A percentile compares a stretch with the other conserved stretches of the same genome.
Conservation (phyloP, 2,329 filamentous ascomycete species). For the Xylaria digitata region DNA sequence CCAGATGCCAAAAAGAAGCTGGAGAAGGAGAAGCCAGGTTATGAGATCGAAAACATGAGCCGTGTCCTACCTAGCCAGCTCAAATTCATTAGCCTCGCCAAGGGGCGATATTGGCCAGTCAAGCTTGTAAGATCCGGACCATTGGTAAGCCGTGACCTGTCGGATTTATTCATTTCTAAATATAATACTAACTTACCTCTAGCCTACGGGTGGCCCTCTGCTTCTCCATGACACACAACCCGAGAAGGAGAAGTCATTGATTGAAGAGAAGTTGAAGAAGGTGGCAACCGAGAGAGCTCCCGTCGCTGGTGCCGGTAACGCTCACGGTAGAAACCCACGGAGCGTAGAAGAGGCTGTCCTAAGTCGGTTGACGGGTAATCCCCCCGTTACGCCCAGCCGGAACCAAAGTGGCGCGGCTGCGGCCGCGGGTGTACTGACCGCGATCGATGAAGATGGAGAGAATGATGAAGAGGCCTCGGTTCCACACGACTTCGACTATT, state of each 20-base stretch:
- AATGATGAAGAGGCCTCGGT: slow-evolving; percentile 76
- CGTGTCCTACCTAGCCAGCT: slow-evolving; percentile 91
- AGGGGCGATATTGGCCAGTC: slow-evolving; percentile 91
- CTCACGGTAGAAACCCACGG: slow-evolving; percentile 43
- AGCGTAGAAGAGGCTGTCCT: slow-evolving; percentile 51
- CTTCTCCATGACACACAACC: slow-evolving; percentile 88
- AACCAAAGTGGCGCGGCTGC: slow-evolving; percentile 69
- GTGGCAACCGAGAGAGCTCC: slow-evolving; percentile 71
- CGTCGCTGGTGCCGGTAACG: slow-evolving; percentile 56
- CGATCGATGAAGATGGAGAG: slow-evolving; percentile 86
- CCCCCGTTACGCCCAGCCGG: slow-evolving; percentile 41
- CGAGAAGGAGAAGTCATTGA: slow-evolving; percentile 78
- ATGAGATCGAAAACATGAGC: slow-evolving; percentile 97
- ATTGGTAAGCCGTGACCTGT: slow-evolving; percentile 66
- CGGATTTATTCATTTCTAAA: not conserved
- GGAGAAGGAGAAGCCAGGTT: slow-evolving; percentile 97
- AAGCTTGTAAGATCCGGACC: slow-evolving; percentile 58
- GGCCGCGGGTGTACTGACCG: slow-evolving; percentile 83
- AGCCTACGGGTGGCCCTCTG: slow-evolving; percentile 94
- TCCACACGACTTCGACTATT: slow-evolving; percentile 82
- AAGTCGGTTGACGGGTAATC: slow-evolving; percentile 44
- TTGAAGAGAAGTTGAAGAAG: slow-evolving; percentile 95
- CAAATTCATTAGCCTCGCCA: slow-evolving; percentile 93
- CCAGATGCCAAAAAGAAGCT: slow-evolving; percentile 83
- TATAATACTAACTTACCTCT: slow-evolving; percentile 54